Evolutionary conservation across 139 green algal species (phyloP), one percentile per base, ranked within the genome.

Genomic region (Mesotaenium endlicherianum): DNA sequence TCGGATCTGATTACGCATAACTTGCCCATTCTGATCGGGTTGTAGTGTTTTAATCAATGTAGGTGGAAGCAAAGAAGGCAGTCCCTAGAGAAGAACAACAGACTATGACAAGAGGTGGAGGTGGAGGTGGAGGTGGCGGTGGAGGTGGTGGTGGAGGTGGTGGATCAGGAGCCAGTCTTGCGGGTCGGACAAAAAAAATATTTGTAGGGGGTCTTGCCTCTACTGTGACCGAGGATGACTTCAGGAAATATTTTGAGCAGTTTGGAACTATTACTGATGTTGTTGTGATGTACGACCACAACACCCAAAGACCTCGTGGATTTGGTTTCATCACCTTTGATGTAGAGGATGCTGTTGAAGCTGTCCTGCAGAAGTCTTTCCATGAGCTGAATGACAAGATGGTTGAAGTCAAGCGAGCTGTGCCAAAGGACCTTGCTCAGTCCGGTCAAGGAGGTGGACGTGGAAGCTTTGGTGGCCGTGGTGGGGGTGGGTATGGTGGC

Each of bases 321-420:
- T 98, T 98, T 88, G 95, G 96, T 17, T 99, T 99, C 77, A 92
- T 99, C 34, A 98, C 93, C 4, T 99, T 97, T 68, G 88, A 88
- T 31, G 83, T 90, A n/a, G 96, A 98, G 82, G 92, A 95, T 20
- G 82, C 92, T 1, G 94, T 98, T 2, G 94, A 98, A 72, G 43
- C 41, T 72, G 95, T 97, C 74, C 82, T 64, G 6, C 83, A 91
- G 47, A 94, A 95, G 11, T 81, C 87, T 31, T 94, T 98, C 85
- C 96, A 98, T 79, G 93, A 90, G 67, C 91, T 98, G 31, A 92
- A 95, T 50, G 95, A 97, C 80, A 98, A 98, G 90, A 90, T 43
- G 71, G 83, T 88, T 3, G 31, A 81, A 39, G 70, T 76, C 67
- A 86, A 84, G 74, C 53, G 57, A 3, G 74, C 74, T 26, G 74